Evolutionary conservation across 2,329 filamentous ascomycete genomes (phyloP), one percentile per base, ranked within the genome.

Genomic region (Sporothrix inflata): DNA sequence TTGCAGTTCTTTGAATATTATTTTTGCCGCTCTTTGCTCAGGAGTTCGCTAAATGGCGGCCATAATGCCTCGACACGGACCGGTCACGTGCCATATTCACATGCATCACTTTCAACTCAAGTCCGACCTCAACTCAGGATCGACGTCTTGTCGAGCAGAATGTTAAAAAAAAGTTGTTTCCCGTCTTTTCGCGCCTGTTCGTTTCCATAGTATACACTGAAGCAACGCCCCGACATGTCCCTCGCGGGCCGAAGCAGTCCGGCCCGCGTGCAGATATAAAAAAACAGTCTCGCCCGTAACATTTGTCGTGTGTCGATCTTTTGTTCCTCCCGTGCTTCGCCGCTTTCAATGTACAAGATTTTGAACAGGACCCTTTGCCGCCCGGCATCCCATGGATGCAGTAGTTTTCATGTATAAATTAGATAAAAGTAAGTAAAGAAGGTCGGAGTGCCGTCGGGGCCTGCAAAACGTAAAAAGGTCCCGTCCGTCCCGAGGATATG

Each of bases 171-270:
- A 21, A 55, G 40, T 65, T 19, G 16, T 38, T 67, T 53, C 42
- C 63, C 45, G 65, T 72, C 55, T 72, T 70, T 69, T 70, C 66
- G 51, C 68, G 71, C 57, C 71, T 57, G 51, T 55, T 72, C 66
- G 57, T 69, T 51, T 69, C 65, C 65, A 53, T 72, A 63, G 21
- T 69, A 69, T 70, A 72, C 71, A 70, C 71, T 57, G 30, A 69
- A 69, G 49, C 66, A 72, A 55, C 66, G 57, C 71, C 70, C 57
- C 66, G 27, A 57, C 53, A 68, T 72, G 55, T 68, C 45, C 63
- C 34, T 60, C 24, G 27, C 65, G 16, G 45, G 47, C 38, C 53
- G 12, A 16, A 42, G 38, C 49, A 69, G 45, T 30, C 19, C 40
- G 14, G 61, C 6, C 6, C 63, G 24, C 60, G 24, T 21, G 19